Conservation (phyloP, 192 early-diverging fungal genomes). For the Backusella parvicylindrica region DNA sequence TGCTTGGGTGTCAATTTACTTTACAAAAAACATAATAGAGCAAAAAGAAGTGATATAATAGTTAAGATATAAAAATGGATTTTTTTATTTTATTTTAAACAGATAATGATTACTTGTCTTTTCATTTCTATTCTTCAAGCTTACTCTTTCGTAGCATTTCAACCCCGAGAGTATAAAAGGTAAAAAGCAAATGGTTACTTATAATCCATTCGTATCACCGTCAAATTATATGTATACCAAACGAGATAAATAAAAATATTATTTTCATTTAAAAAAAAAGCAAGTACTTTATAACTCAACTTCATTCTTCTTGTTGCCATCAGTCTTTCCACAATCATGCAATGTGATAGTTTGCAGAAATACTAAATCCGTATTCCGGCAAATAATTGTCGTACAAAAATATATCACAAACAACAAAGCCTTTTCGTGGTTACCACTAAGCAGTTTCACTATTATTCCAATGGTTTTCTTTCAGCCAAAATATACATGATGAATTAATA, state of each 20-base stretch:
- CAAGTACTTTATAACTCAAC: not conserved
- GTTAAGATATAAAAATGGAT: no score
- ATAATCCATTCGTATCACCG: not conserved
- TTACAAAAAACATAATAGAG: not conserved
- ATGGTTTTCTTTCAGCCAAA: no score
- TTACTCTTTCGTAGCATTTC: not conserved
- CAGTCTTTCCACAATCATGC: not conserved
- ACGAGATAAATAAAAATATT: not conserved
- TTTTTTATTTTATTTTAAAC: no score
- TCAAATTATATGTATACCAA: not conserved
- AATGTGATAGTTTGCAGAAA: not conserved
- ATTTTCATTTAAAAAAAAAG: not conserved
- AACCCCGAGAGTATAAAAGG: not conserved
- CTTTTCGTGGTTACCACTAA: not conserved
- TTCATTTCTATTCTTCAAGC: not conserved
- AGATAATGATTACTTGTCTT: not conserved
- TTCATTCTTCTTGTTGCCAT: not conserved
- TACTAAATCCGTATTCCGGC: not conserved
- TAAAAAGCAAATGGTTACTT: not conserved
- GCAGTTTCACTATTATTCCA: no score
- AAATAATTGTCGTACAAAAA: not conserved
- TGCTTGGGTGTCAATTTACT: not conserved
- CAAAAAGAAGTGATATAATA: not conserved
- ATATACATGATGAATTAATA: no score
- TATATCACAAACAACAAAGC: not conserved